These are phyloP conservation scores for Lactarius pseudohatsudake DNA, from an alignment of 768 basidiomycete species.

Conservation along the genomic window DNA sequence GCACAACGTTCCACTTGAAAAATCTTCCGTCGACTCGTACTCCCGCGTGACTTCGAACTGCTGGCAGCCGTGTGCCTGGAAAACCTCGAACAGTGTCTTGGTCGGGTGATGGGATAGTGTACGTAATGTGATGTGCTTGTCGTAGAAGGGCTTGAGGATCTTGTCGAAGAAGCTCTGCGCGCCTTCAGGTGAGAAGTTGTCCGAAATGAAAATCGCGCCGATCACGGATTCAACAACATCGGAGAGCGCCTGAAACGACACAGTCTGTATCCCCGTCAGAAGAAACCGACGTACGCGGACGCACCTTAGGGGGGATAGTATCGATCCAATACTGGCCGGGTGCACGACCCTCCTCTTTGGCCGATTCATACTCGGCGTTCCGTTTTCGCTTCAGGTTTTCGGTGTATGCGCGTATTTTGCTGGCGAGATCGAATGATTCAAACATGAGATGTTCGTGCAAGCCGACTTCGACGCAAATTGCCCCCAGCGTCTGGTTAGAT, in stretches of 20 bases:
- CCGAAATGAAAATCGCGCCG: conserved; percentile 78
- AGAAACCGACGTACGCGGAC: conserved; percentile 15
- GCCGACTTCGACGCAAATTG: conserved; percentile 69
- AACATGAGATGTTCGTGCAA: conserved; percentile 61
- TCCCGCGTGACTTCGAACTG: conserved; percentile 50
- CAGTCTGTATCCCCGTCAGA: background rate
- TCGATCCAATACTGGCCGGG: conserved; percentile 80
- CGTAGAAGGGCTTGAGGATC: conserved; percentile 74
- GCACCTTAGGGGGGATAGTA: conserved; percentile 74
- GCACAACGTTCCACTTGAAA: conserved; percentile 43
- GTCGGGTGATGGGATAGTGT: conserved; percentile 78
- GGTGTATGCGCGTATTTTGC: conserved; percentile 54
- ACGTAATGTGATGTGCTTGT: conserved; percentile 68
- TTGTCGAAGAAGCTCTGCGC: conserved; percentile 64
- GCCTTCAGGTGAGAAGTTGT: conserved; percentile 62
- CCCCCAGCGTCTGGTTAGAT: conserved; percentile 74
- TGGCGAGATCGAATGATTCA: conserved; percentile 52
- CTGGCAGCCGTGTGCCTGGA: conserved; percentile 72
- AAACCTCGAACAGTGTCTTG: conserved; percentile 67
- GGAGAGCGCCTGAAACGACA: conserved; percentile 56
- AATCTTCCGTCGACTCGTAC: conserved; percentile 42
- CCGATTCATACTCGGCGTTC: conserved; percentile 46
- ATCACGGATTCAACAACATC: conserved; percentile 80
- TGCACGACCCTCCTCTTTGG: conserved; percentile 47
- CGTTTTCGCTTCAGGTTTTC: conserved; percentile 47